Base-by-base conservation (phyloP, 208 protist genomes). In the Novymonas esmeraldas region DNA sequence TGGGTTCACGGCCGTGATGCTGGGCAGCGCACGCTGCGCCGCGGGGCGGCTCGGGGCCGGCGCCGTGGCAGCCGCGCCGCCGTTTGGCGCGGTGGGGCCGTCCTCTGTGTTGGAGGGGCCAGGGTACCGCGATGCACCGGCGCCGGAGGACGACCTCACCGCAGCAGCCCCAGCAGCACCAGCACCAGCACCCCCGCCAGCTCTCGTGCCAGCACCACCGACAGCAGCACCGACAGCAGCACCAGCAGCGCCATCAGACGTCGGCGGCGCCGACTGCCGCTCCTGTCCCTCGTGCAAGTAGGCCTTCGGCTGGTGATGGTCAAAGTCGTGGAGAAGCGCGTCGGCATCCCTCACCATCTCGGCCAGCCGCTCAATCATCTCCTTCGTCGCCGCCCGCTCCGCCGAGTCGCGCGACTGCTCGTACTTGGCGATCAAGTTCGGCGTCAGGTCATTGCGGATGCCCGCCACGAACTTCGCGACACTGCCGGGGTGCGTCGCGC, bases 261-360 rank as follows among this genome's bases (percentile, higher is more conserved):
- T n/a, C n/a, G n/a, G n/a, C 22, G 28, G 18, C 13, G 36, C 29
- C 44, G 41, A 39, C 51, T 62, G 36, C 39, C 65, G 70, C 36
- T 75, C 63, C 29, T 64, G 56, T 31, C 77, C 73, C 29, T 81
- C 82, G 62, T 87, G 78, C 0, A 93, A 61, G 64, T 93, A 93
- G 2, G 87, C 87, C 72, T 85, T 85, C 3, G 87, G 87, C 58
- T 93, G 75, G 58, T 89, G 77, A 41, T 87, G 62, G 54, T 91
- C 84, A 63, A 93, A 90, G 76, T 90, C 76, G 9, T 66, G 68
- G 28, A 93, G 68, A 28, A 93, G 74, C 31, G 59, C 66, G 52
- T 91, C 82, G 10, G 84, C 87, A 51, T 93, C 87, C 34, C 61
- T 75, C 18, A 82, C 81, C 79, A 93, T 93, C 69, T 93, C 84